These are phyloP conservation scores for Heracleum sosnowskyi DNA, from an alignment of 129 eudicot genomes.

Conservation along the genomic window DNA sequence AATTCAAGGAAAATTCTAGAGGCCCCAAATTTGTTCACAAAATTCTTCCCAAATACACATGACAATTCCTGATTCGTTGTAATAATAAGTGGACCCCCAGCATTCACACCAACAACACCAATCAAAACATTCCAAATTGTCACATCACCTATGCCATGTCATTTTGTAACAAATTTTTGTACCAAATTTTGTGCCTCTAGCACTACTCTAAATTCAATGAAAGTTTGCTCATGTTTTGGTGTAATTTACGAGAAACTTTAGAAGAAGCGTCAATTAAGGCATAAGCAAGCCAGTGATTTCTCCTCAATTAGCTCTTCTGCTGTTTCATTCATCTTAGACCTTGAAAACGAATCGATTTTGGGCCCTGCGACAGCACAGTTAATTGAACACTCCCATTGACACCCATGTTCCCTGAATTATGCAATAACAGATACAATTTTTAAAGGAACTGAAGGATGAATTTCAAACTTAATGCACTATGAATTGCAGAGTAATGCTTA, in stretches of 20 bases:
- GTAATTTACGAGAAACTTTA: neutral
- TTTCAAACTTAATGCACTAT: neutral
- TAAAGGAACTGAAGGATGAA: neutral
- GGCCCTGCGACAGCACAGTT: slow-evolving; percentile 36
- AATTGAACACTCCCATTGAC: slow-evolving; percentile 75
- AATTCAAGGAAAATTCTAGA: too few relatives aligned
- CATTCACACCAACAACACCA: too few relatives aligned
- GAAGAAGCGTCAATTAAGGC: slow-evolving; percentile 31
- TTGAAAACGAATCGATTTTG: slow-evolving; percentile 59
- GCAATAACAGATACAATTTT: neutral
- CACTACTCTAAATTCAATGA: too few relatives aligned
- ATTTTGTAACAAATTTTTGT: too few relatives aligned
- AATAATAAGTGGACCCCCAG: too few relatives aligned
- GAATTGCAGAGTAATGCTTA: neutral
- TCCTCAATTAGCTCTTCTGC: slow-evolving; percentile 69
- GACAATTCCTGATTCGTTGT: too few relatives aligned
- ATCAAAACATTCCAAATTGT: too few relatives aligned
- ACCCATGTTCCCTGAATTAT: slow-evolving; percentile 69
- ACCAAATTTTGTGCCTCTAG: too few relatives aligned
- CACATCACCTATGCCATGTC: too few relatives aligned
- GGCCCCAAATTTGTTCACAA: too few relatives aligned
- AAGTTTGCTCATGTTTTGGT: neutral
- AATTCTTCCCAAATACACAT: too few relatives aligned
- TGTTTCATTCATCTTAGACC: slow-evolving; percentile 60
- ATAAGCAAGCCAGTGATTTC: slow-evolving; percentile 62